phyloP scores from a whole-genome alignment of 2,329 filamentous ascomycete species.

The Pseudonectria buxi region DNA sequence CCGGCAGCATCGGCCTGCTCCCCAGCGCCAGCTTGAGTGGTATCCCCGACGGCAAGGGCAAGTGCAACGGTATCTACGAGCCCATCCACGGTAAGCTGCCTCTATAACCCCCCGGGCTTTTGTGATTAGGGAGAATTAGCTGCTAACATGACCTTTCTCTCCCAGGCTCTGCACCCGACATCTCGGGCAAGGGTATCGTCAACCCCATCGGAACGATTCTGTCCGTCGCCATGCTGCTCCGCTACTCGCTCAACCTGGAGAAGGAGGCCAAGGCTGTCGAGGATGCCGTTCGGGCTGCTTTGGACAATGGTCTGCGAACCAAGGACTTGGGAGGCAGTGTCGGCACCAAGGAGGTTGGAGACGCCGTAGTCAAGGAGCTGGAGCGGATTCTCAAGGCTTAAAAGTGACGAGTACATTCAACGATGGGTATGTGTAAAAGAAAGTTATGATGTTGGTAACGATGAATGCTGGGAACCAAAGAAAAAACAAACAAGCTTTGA shows the following conservation, averaged over 20 bases:
- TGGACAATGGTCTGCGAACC: slow-evolving; percentile 73
- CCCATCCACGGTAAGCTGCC: slow-evolving; percentile 74
- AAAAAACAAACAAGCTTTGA: too few relatives aligned
- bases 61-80: slow-evolving; percentile 93
- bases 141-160: too few relatives aligned
- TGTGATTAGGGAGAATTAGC: not conserved
- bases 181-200: slow-evolving; percentile 83
- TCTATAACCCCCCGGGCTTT: not conserved
- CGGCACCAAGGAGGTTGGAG: slow-evolving; percentile 65
- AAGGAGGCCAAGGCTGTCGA: slow-evolving; percentile 74
- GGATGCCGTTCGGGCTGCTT: slow-evolving; percentile 69
- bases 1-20: slow-evolving; percentile 79
- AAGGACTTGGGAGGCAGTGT: slow-evolving; percentile 76
- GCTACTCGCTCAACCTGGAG: slow-evolving; percentile 79
- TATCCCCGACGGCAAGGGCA: slow-evolving; percentile 76
- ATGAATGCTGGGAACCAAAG: too few relatives aligned
- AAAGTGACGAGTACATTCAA: not conserved
- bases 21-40: slow-evolving; percentile 83
- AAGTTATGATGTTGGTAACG: too few relatives aligned
- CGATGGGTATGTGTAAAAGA: too few relatives aligned
- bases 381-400: slow-evolving; percentile 54
- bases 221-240: slow-evolving; percentile 90
- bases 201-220: slow-evolving; percentile 86
- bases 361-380: slow-evolving; percentile 69
- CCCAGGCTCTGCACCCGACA: slow-evolving; percentile 43